Evolutionary conservation across 2,329 filamentous ascomycete species (phyloP), one percentile per base, ranked within the genome.

Genomic region (Teratosphaeria nubilosa): DNA sequence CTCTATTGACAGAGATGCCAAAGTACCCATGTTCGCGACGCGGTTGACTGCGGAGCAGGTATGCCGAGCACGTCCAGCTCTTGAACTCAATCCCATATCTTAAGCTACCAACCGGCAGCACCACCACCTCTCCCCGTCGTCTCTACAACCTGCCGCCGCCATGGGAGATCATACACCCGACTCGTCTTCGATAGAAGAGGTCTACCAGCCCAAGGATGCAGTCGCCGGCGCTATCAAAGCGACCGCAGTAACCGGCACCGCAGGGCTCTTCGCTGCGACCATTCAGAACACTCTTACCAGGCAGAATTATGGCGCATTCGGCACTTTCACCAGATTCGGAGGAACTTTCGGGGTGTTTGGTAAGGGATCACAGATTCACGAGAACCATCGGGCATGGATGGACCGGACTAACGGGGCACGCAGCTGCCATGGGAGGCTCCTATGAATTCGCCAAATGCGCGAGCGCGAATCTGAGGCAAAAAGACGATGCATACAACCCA

Each of bases 211-310:
- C 54, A 83, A 86, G 74, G 88, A 95, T 80, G 85, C 90, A 65
- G 75, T 95, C 67, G 80, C 81, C 64, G 80, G 81, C 63, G 82
- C 86, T 55, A 76, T 86, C 70, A 84, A 83, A 72, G 83, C 84
- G 61, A 82, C 81, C 48, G 69, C 85, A 63, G 75, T 90, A 67
- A 85, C 86, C 61, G 84, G 85, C 69, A 77, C 78, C 60, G 82
- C 82, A 60, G 91, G 91, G 67, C 76, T 88, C 70, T 81, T 90
- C 74, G 73, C 87, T 60, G 87, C 90, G 55, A 86, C 88, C 57
- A 81, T 95, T 64, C 88, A 91, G 78, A 97, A 95, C 78, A 90
- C 91, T 59, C 82, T 96, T 66, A 81, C 86, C 57, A 91, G 85
- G 78, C 81, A 84, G 72, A 96, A 96, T 74, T 79, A 94, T 64